A percentile compares a stretch with the other conserved stretches of the same genome.
Evolutionary conservation across 1,284 basidiomycete genomes (phyloP).

Genomic region (Abortiporus biennis): DNA sequence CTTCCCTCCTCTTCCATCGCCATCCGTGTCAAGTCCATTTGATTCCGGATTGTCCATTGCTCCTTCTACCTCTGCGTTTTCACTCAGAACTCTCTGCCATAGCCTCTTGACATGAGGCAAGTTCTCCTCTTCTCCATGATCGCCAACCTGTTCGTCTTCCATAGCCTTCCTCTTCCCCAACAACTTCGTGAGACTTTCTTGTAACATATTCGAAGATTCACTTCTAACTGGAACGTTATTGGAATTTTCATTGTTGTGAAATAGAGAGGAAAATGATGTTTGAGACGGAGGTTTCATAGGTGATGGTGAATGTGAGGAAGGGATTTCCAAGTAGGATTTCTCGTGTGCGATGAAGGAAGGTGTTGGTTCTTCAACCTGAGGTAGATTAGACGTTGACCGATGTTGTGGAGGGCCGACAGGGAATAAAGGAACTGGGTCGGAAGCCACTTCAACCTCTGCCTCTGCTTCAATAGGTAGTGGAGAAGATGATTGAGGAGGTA

Average conservation of each 20-base stretch:
- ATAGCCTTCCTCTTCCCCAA: conserved; percentile 54
- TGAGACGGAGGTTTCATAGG: conserved; percentile 38
- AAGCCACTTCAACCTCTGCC: too few species aligned
- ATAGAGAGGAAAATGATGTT: conserved; percentile 9
- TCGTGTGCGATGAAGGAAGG: not conserved
- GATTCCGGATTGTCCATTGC: too few species aligned
- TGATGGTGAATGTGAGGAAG: conserved; percentile 46
- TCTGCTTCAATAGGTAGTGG: too few species aligned
- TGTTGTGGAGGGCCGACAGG: conserved; percentile 1
- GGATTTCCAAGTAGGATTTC: conserved; percentile 29
- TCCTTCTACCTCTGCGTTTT: conserved; percentile 33
- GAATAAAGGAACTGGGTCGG: not conserved
- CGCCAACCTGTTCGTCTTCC: conserved; percentile 30
- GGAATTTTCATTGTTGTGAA: too few species aligned
- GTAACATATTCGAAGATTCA: conserved; percentile 44
- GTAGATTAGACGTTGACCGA: conserved; percentile 3
- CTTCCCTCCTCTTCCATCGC: conserved; percentile 26
- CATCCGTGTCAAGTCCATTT: too few species aligned
- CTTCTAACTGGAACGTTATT: conserved; percentile 30
- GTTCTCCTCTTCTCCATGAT: not conserved
- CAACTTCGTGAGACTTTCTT: conserved; percentile 58
- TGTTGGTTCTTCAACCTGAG: not conserved
- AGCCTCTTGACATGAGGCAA: not conserved
- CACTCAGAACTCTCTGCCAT: conserved; percentile 33
- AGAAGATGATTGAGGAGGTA: not conserved